Conservation (phyloP, 192 early-diverging fungal genomes). For the Linnemannia hyalina region DNA sequence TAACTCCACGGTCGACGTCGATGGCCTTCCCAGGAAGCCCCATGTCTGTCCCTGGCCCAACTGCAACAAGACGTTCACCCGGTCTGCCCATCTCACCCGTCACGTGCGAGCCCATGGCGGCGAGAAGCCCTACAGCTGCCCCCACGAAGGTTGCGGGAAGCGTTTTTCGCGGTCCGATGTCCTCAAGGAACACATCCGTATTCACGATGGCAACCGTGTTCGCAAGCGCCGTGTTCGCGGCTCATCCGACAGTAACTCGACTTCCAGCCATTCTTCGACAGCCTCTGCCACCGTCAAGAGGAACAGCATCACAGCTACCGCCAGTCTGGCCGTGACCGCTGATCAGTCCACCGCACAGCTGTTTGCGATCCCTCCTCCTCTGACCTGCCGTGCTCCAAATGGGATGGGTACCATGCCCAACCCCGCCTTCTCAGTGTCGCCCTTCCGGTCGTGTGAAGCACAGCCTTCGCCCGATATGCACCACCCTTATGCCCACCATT, state of each 20-base stretch:
- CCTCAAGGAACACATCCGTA: constrained; percentile 80
- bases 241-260: background rate
- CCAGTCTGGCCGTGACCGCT: background rate
- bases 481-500: background rate
- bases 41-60: constrained; percentile 51
- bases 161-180: constrained; percentile 84
- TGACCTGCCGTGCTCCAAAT: constrained; percentile 21
- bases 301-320: background rate
- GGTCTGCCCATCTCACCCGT: constrained; percentile 79
- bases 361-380: constrained; percentile 23
- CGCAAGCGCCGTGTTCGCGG: constrained; percentile 35
- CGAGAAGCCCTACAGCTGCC: constrained; percentile 79
- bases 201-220: constrained; percentile 82
- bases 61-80: constrained; percentile 54
- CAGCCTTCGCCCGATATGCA: constrained; percentile 3
- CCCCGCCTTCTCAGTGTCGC: constrained; percentile 5
- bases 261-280: background rate
- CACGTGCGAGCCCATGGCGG: constrained; percentile 83
- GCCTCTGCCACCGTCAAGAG: background rate
- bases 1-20: background rate
- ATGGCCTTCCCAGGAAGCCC: constrained; percentile 21
- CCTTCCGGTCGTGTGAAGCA: background rate
- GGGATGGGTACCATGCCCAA: constrained; percentile 13
- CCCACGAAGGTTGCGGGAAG: constrained; percentile 69
- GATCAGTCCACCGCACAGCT: constrained; percentile 10